Base-by-base conservation (phyloP, 345 rosid species). In the Lumnitzera littorea region DNA sequence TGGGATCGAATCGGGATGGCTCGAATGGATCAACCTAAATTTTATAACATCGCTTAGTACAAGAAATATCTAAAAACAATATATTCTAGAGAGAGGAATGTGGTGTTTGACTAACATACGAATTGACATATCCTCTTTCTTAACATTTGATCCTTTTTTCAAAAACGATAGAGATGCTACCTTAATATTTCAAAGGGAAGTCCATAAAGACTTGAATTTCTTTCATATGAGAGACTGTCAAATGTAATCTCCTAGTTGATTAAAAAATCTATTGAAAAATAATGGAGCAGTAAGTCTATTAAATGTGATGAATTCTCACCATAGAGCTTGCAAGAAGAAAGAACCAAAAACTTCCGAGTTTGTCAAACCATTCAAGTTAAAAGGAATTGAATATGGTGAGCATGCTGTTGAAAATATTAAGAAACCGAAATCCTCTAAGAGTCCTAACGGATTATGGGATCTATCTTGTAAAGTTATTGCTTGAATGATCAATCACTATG, bases 161-260 rank as follows among this genome's bases (percentile, higher is more conserved):
- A 5, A 36, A 36, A 9, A 36, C 6, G 43, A 5, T 36, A 8
- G 43, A 8, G 8, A 9, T 36, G 6, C 1, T 36, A 9, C 43
- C 10, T 2, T 9, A 9, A 36, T 36, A 36, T 2, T 36, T 36
- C 10, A 4, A 36, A 1, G 10, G 8, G 3, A 36, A 8, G 43
- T 36, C 74, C 72, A 15, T 65, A 77, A 11, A 61, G 51, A 43
- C 68, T 62, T 0, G 24, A 51, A 24, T 77, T 73, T 2, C 70
- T 72, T 10, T 47, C 58, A 27, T 43, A 77, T 2, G 73, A 73
- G 25, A 17, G 25, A 2, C 36, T 51, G 0, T 20, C 13, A 43
- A 64, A 77, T 5, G 64, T 70, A 16, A 17, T 70, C 72, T 20
- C 56, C 59, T 0, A 78, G 65, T 11, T 58, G 27, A 47, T 75